phyloP scores from a whole-genome alignment of 2,329 filamentous ascomycete species.

The Cladosporium velox region DNA sequence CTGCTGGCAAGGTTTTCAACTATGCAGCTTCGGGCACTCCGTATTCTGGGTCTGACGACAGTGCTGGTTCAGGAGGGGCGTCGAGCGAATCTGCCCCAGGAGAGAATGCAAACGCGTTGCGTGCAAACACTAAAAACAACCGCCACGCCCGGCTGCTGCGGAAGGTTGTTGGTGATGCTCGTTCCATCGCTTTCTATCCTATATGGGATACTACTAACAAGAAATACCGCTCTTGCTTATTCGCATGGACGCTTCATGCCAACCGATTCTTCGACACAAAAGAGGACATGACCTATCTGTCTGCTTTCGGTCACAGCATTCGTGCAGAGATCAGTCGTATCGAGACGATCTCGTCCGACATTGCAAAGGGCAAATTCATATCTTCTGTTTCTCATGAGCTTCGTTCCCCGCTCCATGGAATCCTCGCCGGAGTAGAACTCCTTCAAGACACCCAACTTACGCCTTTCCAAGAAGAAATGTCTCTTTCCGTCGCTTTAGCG shows the following conservation, averaged over 20 bases:
- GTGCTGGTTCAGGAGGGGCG: not conserved
- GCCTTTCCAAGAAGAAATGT: conserved; percentile 45
- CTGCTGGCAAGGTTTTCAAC: conserved; percentile 33
- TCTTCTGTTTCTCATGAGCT: conserved; percentile 56
- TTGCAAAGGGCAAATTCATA: conserved; percentile 54
- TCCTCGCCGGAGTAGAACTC: conserved; percentile 51
- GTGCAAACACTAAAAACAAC: not conserved
- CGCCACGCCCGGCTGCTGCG: conserved; percentile 5
- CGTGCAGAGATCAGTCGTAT: conserved; percentile 42
- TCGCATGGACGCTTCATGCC: conserved; percentile 45
- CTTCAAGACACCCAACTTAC: conserved; percentile 47
- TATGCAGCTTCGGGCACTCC: conserved; percentile 26
- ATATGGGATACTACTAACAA: conserved; percentile 16
- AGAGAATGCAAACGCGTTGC: not conserved
- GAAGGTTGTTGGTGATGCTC: conserved; percentile 7
- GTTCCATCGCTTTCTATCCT: conserved; percentile 19
- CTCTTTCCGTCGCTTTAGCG: conserved; percentile 51
- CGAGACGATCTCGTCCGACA: conserved; percentile 43
- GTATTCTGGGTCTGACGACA: conserved; percentile 28
- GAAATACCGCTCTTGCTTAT: conserved; percentile 15
- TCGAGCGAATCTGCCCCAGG: not conserved
- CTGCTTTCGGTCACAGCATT: conserved; percentile 43
- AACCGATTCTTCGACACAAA: conserved; percentile 39
- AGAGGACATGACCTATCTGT: conserved; percentile 41
- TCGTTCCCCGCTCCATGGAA: conserved; percentile 48